Evolutionary conservation across 495 filamentous ascomycete genomes (phyloP).

Genomic region (Xylaria cubensis): DNA sequence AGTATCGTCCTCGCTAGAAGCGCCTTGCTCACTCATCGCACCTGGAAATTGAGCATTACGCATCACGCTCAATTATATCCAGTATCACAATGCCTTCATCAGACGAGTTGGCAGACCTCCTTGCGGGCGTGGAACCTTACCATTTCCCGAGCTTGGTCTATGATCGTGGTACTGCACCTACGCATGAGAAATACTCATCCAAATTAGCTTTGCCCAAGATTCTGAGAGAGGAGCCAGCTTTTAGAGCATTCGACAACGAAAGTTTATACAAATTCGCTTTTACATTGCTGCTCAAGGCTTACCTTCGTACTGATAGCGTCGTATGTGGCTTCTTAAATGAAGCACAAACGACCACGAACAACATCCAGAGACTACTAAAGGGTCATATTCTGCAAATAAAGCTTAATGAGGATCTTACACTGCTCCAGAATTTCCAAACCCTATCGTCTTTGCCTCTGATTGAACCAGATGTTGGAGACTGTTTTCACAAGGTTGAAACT

Average conservation of each 20-base stretch:
- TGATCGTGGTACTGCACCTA: constrained; percentile 2
- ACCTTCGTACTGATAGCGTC: neutral
- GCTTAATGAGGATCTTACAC: neutral
- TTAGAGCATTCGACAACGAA: neutral
- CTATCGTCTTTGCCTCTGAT: neutral
- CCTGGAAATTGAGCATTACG: neutral
- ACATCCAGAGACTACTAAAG: neutral
- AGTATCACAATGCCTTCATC: constrained; percentile 1
- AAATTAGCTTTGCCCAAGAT: neutral
- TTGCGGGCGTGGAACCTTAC: neutral
- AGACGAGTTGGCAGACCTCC: neutral
- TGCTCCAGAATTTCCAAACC: constrained; percentile 2
- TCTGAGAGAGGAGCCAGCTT: neutral
- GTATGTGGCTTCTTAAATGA: constrained; percentile 7
- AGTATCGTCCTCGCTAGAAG: neutral
- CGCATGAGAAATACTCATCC: neutral
- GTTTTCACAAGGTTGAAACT: neutral
- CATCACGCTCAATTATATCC: neutral
- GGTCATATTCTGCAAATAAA: neutral
- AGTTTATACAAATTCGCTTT: neutral
- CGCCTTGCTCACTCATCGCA: neutral
- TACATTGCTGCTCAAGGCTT: constrained; percentile 1
- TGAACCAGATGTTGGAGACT: constrained; percentile 6
- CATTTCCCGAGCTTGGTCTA: constrained; percentile 4
- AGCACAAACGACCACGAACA: neutral